A percentile compares a stretch with the other conserved stretches of the same genome.
phyloP scores from a whole-genome alignment of 1,139 yeast genomes.

The Hyphopichia fennica region DNA sequence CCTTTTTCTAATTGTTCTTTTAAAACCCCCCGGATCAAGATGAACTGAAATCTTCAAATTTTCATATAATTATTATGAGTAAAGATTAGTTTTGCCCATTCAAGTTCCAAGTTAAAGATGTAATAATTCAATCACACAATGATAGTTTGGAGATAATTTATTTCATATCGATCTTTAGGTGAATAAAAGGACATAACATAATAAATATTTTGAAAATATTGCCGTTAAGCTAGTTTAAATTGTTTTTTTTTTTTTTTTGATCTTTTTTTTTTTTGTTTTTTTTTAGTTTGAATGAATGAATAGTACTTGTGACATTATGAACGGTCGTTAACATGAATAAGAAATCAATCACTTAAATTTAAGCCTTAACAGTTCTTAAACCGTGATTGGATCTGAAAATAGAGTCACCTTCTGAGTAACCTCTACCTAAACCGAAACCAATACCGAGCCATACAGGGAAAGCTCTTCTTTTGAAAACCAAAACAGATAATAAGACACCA shows the following conservation, averaged over 20 bases:
- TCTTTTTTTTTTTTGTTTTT: neutral
- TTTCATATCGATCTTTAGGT: neutral
- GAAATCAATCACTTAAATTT: slow-evolving; percentile 14
- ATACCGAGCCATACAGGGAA: slow-evolving; percentile 97
- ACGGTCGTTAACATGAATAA: too few species aligned
- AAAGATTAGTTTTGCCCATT: neutral
- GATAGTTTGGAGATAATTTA: neutral
- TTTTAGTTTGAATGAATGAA: too few species aligned
- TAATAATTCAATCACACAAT: too few species aligned
- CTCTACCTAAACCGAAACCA: slow-evolving; percentile 97
- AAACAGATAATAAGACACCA: slow-evolving; percentile 92
- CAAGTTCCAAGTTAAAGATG: too few species aligned
- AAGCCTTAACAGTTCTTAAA: slow-evolving; percentile 68
- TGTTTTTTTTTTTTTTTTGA: neutral
- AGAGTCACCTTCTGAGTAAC: slow-evolving; percentile 97
- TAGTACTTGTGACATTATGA: too few species aligned
- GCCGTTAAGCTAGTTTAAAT: too few species aligned
- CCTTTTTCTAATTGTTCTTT: neutral
- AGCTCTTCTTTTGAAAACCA: slow-evolving; percentile 87
- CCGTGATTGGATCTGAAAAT: slow-evolving; percentile 84
- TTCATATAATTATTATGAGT: neutral
- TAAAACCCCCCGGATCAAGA: neutral
- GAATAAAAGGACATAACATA: neutral
- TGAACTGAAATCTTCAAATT: neutral
- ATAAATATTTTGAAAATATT: neutral